Conservation (phyloP, 2,329 filamentous ascomycete genomes). For the Pseudogymnoascus sp. region DNA sequence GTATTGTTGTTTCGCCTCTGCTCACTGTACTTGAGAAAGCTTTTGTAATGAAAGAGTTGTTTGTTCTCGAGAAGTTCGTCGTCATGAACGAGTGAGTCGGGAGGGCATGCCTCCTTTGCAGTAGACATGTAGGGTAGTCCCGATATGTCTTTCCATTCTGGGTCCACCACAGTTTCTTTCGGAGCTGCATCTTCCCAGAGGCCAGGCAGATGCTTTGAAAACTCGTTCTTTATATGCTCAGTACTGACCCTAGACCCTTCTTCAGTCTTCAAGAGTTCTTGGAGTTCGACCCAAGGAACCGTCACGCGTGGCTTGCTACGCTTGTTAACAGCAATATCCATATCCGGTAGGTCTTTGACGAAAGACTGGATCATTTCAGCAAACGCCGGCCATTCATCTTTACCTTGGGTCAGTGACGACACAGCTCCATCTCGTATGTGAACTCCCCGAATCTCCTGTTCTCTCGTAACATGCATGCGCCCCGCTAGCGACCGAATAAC, state of each 20-base stretch:
- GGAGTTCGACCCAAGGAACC: constrained; percentile 48
- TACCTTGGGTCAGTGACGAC: constrained; percentile 24
- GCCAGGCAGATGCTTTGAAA: constrained; percentile 34
- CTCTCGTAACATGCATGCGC: constrained; percentile 26
- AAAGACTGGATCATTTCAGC: constrained; percentile 32
- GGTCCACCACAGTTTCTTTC: constrained; percentile 14
- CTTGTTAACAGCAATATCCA: constrained; percentile 58
- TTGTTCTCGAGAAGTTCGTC: constrained; percentile 29
- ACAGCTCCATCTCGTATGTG: constrained; percentile 27
- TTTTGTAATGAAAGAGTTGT: constrained; percentile 35
- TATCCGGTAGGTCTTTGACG: constrained; percentile 47
- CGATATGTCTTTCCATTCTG: constrained; percentile 23
- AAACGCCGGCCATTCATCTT: constrained; percentile 32
- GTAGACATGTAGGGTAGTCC: constrained; percentile 51
- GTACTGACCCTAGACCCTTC: constrained; percentile 18
- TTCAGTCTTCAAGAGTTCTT: constrained; percentile 41
- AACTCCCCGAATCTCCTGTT: constrained; percentile 20
- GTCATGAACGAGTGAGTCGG: constrained; percentile 41
- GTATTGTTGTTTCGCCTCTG: constrained; percentile 32
- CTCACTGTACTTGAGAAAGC: constrained; percentile 31
- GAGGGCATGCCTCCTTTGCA: constrained; percentile 47
- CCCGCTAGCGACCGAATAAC: constrained; percentile 35
- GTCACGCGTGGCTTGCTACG: constrained; percentile 56
- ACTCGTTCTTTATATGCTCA: constrained; percentile 17
- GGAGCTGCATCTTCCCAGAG: constrained; percentile 17